phyloP scores from a whole-genome alignment of 306 rosid species.

The Spatholobus suberectus region DNA sequence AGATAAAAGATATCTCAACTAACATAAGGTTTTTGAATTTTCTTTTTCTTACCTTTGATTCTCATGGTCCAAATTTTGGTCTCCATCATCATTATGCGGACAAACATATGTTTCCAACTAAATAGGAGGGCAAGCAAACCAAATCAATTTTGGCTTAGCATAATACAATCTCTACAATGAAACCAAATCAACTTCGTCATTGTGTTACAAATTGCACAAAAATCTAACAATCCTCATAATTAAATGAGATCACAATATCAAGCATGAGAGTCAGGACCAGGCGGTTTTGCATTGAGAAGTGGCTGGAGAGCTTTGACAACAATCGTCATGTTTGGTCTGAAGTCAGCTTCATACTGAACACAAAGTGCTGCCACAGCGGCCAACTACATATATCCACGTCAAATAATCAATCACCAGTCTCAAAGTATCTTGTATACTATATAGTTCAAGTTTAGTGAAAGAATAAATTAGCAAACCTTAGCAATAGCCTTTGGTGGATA shows the following conservation, averaged over 20 bases:
- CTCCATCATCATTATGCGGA: background rate
- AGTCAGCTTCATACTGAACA: slow-evolving; percentile 98
- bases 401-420: slow-evolving; percentile 26
- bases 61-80: slow-evolving; percentile 28
- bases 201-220: slow-evolving; percentile 48
- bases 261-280: slow-evolving; percentile 69
- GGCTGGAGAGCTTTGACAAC: slow-evolving; percentile 98
- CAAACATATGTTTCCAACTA: slow-evolving; percentile 27
- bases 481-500: slow-evolving; percentile 97
- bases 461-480: slow-evolving; percentile 60
- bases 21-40: background rate
- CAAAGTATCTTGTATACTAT: background rate
- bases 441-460: background rate
- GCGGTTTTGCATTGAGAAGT: slow-evolving; percentile 84
- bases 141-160: slow-evolving; percentile 34
- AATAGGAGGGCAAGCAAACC: slow-evolving; percentile 28
- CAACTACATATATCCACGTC: slow-evolving; percentile 61
- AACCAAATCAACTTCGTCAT: slow-evolving; percentile 2
- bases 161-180: slow-evolving; percentile 31
- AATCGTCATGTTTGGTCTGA: slow-evolving; percentile 96
- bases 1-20: slow-evolving; percentile 8
- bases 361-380: slow-evolving; percentile 99
- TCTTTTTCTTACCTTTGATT: background rate
- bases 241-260: slow-evolving; percentile 37
- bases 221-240: background rate